These are phyloP conservation scores for Crepidotus variabilis DNA, from an alignment of 768 basidiomycete genomes.

Conservation along the genomic window DNA sequence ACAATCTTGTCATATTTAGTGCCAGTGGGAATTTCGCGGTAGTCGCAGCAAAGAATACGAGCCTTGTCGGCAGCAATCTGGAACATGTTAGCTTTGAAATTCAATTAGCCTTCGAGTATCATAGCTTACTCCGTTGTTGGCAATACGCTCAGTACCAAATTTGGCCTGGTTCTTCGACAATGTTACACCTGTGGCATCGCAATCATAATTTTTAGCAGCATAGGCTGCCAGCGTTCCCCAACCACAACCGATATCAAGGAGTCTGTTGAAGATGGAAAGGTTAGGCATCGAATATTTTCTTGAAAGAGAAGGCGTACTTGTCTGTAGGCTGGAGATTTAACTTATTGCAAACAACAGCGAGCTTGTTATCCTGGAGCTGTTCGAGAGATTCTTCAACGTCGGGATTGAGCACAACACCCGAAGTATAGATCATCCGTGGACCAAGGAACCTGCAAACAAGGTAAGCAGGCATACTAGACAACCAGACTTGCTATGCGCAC, in stretches of 20 bases:
- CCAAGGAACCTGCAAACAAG: slow-evolving; percentile 75
- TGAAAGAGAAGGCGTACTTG: slow-evolving; percentile 28
- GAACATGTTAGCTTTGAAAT: not conserved
- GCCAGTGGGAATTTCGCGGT: slow-evolving; percentile 81
- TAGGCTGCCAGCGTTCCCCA: slow-evolving; percentile 97
- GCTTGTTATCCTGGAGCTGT: slow-evolving; percentile 97
- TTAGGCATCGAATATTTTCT: slow-evolving; percentile 23
- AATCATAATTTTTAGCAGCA: slow-evolving; percentile 96
- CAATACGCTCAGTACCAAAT: slow-evolving; percentile 89
- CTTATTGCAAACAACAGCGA: slow-evolving; percentile 92
- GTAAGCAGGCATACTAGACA: not conserved
- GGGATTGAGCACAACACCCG: slow-evolving; percentile 77
- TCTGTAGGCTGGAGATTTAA: slow-evolving; percentile 86
- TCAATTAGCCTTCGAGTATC: not conserved
- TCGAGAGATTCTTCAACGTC: slow-evolving; percentile 80
- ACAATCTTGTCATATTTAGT: slow-evolving; percentile 91
- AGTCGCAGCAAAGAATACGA: slow-evolving; percentile 90
- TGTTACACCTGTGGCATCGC: slow-evolving; percentile 94
- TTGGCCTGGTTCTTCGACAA: slow-evolving; percentile 87
- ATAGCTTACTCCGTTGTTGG: slow-evolving; percentile 60
- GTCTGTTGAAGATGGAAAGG: slow-evolving; percentile 24
- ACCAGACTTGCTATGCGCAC: slow-evolving; percentile 29
- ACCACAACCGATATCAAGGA: slow-evolving; percentile 87
- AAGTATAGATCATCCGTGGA: slow-evolving; percentile 96
- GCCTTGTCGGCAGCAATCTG: slow-evolving; percentile 63